Evolutionary conservation across 805 yeast genomes (phyloP), one percentile per base, ranked within the genome.

Genomic region (Ogataea sp.): DNA sequence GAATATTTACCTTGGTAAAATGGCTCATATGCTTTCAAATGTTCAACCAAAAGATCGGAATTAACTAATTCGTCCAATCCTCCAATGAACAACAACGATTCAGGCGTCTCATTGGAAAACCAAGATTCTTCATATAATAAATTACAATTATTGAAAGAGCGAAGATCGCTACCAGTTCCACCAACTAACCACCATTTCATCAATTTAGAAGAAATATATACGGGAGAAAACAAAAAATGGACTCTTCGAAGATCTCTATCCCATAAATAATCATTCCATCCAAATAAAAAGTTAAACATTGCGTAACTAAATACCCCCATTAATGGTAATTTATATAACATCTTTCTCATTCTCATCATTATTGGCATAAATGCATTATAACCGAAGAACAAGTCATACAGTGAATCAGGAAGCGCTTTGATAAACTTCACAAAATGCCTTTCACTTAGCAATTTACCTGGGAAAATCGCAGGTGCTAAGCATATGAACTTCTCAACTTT

Each of bases 171-270:
- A 47, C 82, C 67, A 40, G 58, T 62, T 8, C 56, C 53, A 32
- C 78, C 77, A 33, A 55, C 49, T 17, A 88, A 64, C 97, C 97
- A 90, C 97, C 97, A 93, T 34, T 76, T 70, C 95, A 90, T 88
- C 41, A 85, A 65, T 46, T 78, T 76, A 1, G 87, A 70, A 20
- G 94, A 80, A 14, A 89, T 82, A 56, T 75, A 83, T 5, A 83
- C 85, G 0, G 96, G 96, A 3, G 95, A 82, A 56, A 87, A 89
- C 6, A 89, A 60, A 46, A 90, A 88, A 59, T 85, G 87, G 26
- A 89, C 68, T 44, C 75, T 73, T 50, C 90, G 68, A 20, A 86
- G 62, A 21, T 69, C 62, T 20, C 61, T 65, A 53, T 88, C 83
- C 82, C 97, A 93, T 23, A 83, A 65, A 13, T 58, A 57, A 50